These are phyloP conservation scores for Pulveroboletus sp. DNA, from an alignment of 768 basidiomycete genomes.

Conservation along the genomic window DNA sequence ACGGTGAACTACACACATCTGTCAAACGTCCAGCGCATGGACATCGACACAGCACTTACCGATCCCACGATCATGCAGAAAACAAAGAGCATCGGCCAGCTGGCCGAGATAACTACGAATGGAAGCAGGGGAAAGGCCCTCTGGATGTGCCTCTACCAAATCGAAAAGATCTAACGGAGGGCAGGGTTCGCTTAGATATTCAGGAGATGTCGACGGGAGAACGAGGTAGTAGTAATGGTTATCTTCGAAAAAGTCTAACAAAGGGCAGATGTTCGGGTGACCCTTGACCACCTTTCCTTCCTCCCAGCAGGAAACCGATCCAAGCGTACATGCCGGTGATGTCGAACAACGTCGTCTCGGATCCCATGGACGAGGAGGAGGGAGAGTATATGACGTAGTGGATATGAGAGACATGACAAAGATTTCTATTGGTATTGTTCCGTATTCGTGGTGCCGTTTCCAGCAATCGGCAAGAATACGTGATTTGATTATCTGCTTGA, in stretches of 20 bases:
- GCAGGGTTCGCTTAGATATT: conserved; percentile 46
- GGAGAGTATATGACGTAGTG: conserved; percentile 73
- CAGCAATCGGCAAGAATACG: conserved; percentile 98
- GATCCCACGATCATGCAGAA: conserved; percentile 88
- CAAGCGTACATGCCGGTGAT: conserved; percentile 11
- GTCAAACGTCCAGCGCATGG: conserved; percentile 9
- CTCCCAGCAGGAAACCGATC: conserved; percentile 46
- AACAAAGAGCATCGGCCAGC: conserved; percentile 84
- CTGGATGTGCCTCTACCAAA: conserved; percentile 83
- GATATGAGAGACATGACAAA: conserved; percentile 91
- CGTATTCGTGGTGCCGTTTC: conserved; percentile 93
- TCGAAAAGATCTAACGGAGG: conserved; percentile 89
- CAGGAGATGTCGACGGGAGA: conserved; percentile 70
- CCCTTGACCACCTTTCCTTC: conserved; percentile 73
- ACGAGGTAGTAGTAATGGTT: conserved; percentile 94
- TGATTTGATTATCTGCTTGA: conserved; percentile 98
- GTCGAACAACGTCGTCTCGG: conserved; percentile 46
- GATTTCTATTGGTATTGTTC: conserved; percentile 98
- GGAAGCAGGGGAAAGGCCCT: conserved; percentile 70
- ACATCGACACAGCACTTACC: conserved; percentile 43
- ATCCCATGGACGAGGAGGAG: conserved; percentile 78
- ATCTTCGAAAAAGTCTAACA: conserved; percentile 97
- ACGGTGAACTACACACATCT: conserved; percentile 65
- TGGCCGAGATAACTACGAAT: conserved; percentile 87
- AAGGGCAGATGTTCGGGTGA: conserved; percentile 91